Percentiles rank a stretch among this genome's conserved stretches.
Evolutionary conservation across 495 filamentous ascomycete genomes (phyloP).

Genomic region (Cercophora sp.): DNA sequence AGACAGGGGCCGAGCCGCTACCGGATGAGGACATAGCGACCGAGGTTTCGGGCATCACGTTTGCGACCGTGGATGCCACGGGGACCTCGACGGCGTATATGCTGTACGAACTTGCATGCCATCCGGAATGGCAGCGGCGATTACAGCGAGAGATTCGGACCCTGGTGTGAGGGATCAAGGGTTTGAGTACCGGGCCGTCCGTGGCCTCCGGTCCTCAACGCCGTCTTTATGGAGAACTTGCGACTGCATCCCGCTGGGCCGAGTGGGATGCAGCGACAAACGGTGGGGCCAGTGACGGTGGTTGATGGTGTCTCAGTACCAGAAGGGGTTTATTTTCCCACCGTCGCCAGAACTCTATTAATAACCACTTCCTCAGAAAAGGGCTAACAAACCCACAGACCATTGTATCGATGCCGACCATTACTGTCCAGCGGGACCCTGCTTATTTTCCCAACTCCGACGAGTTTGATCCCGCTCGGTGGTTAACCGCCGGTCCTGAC

Average conservation of each 20-base stretch:
- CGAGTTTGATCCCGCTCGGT: background rate
- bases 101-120: background rate
- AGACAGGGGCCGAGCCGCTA: background rate
- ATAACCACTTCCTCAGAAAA: too few relatives aligned
- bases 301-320: background rate
- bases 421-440: constrained; percentile 9
- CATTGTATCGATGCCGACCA: constrained; percentile 9
- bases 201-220: background rate
- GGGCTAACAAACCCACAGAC: too few relatives aligned
- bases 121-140: background rate
- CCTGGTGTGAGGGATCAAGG: background rate
- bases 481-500: background rate
- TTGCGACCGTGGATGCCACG: background rate
- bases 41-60: background rate
- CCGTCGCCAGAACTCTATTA: too few relatives aligned
- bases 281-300: background rate
- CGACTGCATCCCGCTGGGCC: background rate
- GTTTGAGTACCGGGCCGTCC: background rate
- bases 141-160: background rate
- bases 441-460: constrained; percentile 6
- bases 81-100: background rate
- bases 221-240: background rate
- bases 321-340: too few relatives aligned
- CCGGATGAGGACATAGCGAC: background rate
- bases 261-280: background rate